Evolutionary conservation across 1,139 yeast species (phyloP), one percentile per base, ranked within the genome.

Genomic region (Lodderomyces margitis): DNA sequence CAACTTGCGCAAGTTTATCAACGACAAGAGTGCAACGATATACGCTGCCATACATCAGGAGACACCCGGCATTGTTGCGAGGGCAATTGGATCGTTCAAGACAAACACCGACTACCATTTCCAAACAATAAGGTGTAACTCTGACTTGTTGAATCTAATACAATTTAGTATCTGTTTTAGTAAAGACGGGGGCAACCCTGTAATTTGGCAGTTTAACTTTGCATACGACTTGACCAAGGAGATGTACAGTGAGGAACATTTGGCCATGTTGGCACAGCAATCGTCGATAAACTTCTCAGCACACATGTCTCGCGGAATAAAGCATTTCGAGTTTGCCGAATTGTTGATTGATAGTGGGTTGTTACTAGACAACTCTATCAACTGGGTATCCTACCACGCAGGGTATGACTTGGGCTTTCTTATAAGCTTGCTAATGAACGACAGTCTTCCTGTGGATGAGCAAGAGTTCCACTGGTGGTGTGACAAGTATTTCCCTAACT

Each of bases 341-440:
- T 68, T 87, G 44, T 70, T 92, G 54, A 84, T 87, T 46, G 89
- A 88, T 46, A 85, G 95, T 42, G 98, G 98, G 0, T 69, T 92
- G 46, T 78, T 91, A 31, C 69, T 92, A 52, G 83, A 87, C 51
- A 74, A 78, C 23, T 73, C 81, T 24, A 78, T 87, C 40, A 80
- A 83, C 44, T 92, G 98, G 98, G 74, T 89, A 42, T 85, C 96
- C 48, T 92, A 84, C 64, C 98, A 92, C 61, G 84, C 89, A 1
- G 98, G 98, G 12, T 92, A 92, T 62, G 98, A 92, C 62, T 78
- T 91, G 58, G 98, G 98, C 1, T 91, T 91, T 61, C 70, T 92
- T 49, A 68, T 89, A 31, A 81, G 95, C 43, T 71, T 89, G 49
- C 72, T 92, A 59, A 79, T 84, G 51, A 87, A 88, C 61, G 78